phyloP scores from a whole-genome alignment of 345 rosid species.

The Brassica cretica region DNA sequence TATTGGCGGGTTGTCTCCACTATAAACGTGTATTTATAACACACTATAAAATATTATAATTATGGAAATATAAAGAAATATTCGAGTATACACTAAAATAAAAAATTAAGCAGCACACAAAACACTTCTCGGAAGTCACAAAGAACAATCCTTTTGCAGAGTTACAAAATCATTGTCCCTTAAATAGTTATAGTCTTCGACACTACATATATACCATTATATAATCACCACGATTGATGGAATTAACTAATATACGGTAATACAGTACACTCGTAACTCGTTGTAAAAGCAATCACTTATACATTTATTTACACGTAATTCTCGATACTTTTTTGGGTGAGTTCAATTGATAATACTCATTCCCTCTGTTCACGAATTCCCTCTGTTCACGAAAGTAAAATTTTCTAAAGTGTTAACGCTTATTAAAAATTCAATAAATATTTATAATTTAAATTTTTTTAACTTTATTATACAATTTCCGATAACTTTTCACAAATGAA shows the following conservation, averaged over 20 bases:
- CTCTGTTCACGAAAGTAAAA: too few species aligned
- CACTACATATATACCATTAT: background rate
- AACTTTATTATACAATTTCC: too few species aligned
- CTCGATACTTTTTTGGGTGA: background rate
- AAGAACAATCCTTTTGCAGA: slow-evolving; percentile 37
- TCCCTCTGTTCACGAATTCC: too few species aligned
- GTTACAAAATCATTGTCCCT: slow-evolving; percentile 33
- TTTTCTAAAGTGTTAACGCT: too few species aligned
- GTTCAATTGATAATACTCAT: background rate
- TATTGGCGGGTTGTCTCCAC: slow-evolving; percentile 28
- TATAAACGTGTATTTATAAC: slow-evolving; percentile 4
- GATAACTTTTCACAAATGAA: too few species aligned
- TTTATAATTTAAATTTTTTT: too few species aligned
- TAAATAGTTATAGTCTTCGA: slow-evolving; percentile 15
- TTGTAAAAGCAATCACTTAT: background rate
- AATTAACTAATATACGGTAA: background rate
- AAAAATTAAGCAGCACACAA: slow-evolving; percentile 9
- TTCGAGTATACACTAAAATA: background rate
- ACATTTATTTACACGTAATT: background rate
- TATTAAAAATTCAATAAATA: too few species aligned
- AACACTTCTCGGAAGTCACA: slow-evolving; percentile 16
- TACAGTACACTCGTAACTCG: background rate
- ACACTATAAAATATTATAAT: background rate
- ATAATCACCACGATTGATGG: slow-evolving; percentile 11
- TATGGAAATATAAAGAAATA: background rate